These are phyloP conservation scores for Fusarium mundagurra DNA, from an alignment of 2,329 filamentous ascomycete genomes.

Conservation along the genomic window DNA sequence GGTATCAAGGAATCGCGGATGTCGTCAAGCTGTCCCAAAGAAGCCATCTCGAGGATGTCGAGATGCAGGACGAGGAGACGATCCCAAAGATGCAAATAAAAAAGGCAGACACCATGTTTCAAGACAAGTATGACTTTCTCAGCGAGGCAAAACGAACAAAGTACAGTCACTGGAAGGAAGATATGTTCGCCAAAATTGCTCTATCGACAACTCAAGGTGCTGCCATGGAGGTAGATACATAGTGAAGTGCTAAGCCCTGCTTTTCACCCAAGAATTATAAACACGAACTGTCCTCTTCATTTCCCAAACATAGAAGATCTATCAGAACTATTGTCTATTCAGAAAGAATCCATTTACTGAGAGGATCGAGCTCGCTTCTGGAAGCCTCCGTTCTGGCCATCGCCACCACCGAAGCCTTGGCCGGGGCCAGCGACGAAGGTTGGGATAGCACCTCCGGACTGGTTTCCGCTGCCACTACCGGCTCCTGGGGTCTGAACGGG, in stretches of 20 bases:
- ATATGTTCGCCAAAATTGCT: constrained; percentile 66
- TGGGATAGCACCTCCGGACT: constrained; percentile 8
- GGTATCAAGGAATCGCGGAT: constrained; percentile 69
- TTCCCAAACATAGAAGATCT: constrained; percentile 17
- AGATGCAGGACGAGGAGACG: constrained; percentile 48
- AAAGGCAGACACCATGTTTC: constrained; percentile 75
- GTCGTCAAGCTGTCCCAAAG: constrained; percentile 53
- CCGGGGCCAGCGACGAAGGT: constrained; percentile 29
- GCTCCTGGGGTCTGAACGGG: constrained; percentile 14
- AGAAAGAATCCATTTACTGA: constrained; percentile 13
- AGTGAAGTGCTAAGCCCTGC: constrained; percentile 38
- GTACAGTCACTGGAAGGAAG: constrained; percentile 72
- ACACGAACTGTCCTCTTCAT: constrained; percentile 30
- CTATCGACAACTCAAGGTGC: constrained; percentile 47
- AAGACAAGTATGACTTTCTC: constrained; percentile 77
- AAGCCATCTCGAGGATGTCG: constrained; percentile 48
- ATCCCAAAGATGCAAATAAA: constrained; percentile 54
- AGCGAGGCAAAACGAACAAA: constrained; percentile 69
- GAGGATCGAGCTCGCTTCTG: constrained; percentile 18
- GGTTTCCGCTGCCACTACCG: background rate
- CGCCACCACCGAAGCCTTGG: constrained; percentile 16
- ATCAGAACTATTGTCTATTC: constrained; percentile 3
- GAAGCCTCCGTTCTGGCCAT: constrained; percentile 18
- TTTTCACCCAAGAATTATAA: constrained; percentile 40
- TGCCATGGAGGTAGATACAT: constrained; percentile 50